Conservation (phyloP, 2,329 filamentous ascomycete species). For the Botrytis pseudocinerea region DNA sequence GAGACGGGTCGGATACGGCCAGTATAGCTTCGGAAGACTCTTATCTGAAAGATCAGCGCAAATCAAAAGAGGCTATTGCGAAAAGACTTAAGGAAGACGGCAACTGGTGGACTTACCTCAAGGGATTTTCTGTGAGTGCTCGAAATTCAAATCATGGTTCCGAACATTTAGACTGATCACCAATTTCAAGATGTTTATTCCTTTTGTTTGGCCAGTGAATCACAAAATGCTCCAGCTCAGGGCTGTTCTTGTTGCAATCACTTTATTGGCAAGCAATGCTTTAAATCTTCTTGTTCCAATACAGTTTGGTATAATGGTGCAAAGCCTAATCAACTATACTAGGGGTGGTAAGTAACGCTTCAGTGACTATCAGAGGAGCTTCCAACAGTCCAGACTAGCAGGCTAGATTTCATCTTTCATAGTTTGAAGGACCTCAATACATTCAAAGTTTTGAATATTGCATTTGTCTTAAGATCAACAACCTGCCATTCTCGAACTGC, state of each 20-base stretch:
- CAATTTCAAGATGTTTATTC: slow-evolving; percentile 63
- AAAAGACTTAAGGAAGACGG: slow-evolving; percentile 73
- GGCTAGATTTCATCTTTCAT: neutral
- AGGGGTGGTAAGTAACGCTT: slow-evolving; percentile 28
- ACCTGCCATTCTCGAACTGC: neutral
- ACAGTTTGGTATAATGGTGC: slow-evolving; percentile 76
- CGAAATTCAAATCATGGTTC: neutral
- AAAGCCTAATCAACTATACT: slow-evolving; percentile 58
- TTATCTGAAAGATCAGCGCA: slow-evolving; percentile 55
- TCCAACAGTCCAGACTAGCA: neutral
- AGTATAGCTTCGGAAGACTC: slow-evolving; percentile 51
- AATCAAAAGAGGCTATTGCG: slow-evolving; percentile 58
- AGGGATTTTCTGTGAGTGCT: slow-evolving; percentile 60
- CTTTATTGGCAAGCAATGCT: slow-evolving; percentile 68
- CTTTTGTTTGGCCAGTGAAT: slow-evolving; percentile 75
- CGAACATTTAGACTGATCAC: slow-evolving; percentile 10
- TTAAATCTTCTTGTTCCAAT: slow-evolving; percentile 78
- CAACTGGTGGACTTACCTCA: slow-evolving; percentile 75
- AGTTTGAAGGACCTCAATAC: neutral
- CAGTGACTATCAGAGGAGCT: neutral
- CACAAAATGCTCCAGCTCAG: slow-evolving; percentile 67
- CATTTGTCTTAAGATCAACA: neutral
- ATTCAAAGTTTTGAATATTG: neutral
- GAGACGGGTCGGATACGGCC: slow-evolving; percentile 26
- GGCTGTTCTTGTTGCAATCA: slow-evolving; percentile 64